Evolutionary conservation across 1,139 yeast genomes (phyloP), one percentile per base, ranked within the genome.

Genomic region (Candida sojae): DNA sequence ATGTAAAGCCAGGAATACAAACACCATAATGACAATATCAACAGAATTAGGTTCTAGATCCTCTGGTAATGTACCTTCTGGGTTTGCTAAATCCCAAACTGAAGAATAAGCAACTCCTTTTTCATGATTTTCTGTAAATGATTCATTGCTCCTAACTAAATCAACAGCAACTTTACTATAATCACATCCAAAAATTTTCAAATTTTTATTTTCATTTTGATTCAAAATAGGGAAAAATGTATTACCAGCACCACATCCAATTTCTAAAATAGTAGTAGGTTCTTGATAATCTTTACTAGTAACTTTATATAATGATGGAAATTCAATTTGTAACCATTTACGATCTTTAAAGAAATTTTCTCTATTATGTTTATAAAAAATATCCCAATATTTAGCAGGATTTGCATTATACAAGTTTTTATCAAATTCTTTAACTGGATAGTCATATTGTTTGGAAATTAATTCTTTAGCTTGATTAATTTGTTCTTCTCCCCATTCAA

Each of bases 221-320:
- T 79, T 78, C 50, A 93, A 72, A 29, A 93, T 86, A 1, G 99
- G 99, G 67, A 87, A 93, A 69, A 93, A 79, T 0, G 99, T 93
- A 65, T 95, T 95, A 11, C 99, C 99, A 2, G 97, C 99, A 48
- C 99, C 99, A 70, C 99, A 93, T 3, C 99, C 99, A 47, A 95
- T 87, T 64, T 93, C 99, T 47, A 93, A 77, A 33, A 93, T 86
- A 2, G 86, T 83, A 29, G 79, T 77, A 5, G 86, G 80, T n/a
- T 90, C 86, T 11, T 85, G 78, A 55, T 66, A 70, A 40, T 83
- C 88, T 44, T 80, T 76, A 47, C 80, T 77, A 1, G 96, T 88
- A 3, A 91, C 87, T 53, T 84, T 86, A 61, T 87, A 92, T 36
- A 93, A 71, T 12, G 82, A 75, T 0, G 99, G 99, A 56, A 93